Conservation (phyloP, 1,284 basidiomycete species). For the Cutaneotrichosporon dermatis region DNA sequence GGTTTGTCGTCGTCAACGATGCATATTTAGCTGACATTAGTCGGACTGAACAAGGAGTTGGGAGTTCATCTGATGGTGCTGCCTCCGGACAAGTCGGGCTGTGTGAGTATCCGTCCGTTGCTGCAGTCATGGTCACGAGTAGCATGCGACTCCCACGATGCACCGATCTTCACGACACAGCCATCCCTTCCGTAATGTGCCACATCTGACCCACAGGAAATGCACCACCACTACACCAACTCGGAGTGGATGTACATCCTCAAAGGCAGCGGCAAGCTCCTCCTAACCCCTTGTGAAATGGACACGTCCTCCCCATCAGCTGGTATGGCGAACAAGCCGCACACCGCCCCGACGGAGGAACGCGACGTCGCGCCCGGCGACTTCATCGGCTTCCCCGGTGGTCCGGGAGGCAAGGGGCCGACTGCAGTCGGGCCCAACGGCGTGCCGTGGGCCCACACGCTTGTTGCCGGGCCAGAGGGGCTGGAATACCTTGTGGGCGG, state of each 20-base stretch:
- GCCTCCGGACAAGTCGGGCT: neutral
- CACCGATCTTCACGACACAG: too few relatives aligned
- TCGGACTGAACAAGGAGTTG: conserved; percentile 4
- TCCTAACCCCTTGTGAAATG: conserved; percentile 6
- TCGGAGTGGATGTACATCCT: conserved; percentile 33
- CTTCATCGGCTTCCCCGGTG: conserved; percentile 23
- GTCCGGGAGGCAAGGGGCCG: neutral
- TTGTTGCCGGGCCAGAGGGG: conserved; percentile 21
- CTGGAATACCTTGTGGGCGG: conserved; percentile 28
- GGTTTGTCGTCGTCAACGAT: conserved; percentile 8
- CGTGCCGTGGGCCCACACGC: conserved; percentile 21
- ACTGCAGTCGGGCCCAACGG: conserved; percentile 10
- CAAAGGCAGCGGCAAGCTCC: conserved; percentile 16
- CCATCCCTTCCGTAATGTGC: too few relatives aligned
- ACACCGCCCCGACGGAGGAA: conserved; percentile 8
- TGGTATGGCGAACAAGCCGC: neutral
- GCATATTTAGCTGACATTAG: conserved; percentile 1
- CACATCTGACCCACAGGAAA: neutral
- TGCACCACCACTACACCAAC: conserved; percentile 28
- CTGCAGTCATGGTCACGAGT: too few relatives aligned
- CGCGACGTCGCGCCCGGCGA: conserved; percentile 18
- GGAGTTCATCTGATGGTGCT: neutral
- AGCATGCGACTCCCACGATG: too few relatives aligned
- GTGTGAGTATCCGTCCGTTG: neutral
- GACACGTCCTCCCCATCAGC: neutral